Evolutionary conservation across 768 basidiomycete species (phyloP).

Genomic region (Lentinula raphanica): DNA sequence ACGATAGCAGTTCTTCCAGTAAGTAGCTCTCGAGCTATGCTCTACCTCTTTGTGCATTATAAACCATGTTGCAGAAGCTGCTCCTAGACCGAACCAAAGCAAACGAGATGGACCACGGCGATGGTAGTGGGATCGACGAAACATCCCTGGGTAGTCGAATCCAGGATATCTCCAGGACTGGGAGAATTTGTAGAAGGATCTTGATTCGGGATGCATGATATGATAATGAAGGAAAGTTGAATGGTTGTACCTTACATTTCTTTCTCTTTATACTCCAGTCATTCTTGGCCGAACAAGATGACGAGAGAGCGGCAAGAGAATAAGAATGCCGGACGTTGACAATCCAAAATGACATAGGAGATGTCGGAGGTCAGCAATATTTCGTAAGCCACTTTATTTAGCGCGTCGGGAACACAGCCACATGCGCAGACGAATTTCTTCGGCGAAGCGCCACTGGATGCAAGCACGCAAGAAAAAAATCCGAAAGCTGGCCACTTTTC

Average conservation of each 20-base stretch:
- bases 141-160: background rate
- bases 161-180: slow-evolving; percentile 1
- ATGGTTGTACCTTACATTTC: background rate
- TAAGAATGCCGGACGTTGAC: background rate
- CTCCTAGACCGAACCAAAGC: slow-evolving; percentile 67
- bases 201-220: background rate
- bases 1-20: slow-evolving; percentile 11
- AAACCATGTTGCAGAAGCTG: slow-evolving; percentile 36
- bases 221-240: background rate
- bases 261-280: background rate
- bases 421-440: background rate
- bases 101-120: slow-evolving; percentile 45
- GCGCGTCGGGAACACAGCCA: background rate
- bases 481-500: too few species aligned
- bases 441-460: background rate
- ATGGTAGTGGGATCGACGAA: background rate
- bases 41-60: slow-evolving; percentile 35
- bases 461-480: too few species aligned
- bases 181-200: background rate
- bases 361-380: background rate
- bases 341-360: background rate
- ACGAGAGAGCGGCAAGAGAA: background rate
- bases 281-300: slow-evolving; percentile 2
- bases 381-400: background rate
- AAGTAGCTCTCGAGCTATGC: slow-evolving; percentile 20